Base-by-base conservation (phyloP, 345 rosid genomes). In the Eucalyptus curtisii region DNA sequence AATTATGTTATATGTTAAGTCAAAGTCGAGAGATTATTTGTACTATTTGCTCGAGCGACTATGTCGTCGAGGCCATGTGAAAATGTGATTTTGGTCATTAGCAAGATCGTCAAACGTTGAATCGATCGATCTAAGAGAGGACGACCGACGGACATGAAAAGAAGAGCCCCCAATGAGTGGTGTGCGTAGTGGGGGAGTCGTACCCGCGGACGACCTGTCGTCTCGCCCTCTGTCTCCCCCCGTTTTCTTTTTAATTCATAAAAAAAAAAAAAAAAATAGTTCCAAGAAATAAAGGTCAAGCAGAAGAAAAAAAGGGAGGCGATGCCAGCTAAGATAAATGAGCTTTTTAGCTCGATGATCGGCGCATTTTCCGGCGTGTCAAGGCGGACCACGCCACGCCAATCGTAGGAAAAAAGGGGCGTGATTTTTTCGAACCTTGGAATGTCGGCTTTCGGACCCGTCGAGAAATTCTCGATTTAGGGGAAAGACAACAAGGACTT, bases 21-120 rank as follows among this genome's bases (percentile, higher is more conserved):
- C 3, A 55, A 24, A 55, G 2, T 24, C 1, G 5, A 10, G 27
- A 10, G 3, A 10, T 55, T 10, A 55, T 22, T 55, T 0, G 30
- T 55, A 55, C 57, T 53, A 53, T 53, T 53, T 52, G 19, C 57
- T 5, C 14, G 4, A 48, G 49, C 13, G 17, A 7, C 4, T 16
- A 27, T 12, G 68, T 10, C n/a, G 7, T 25, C 7, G 19, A 11
- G 4, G 37, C 25, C 25, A 33, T 33, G 81, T 4, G 81, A 19
- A 17, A 17, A 16, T 17, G 24, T 25, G 25, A 33, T 33, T 33
- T 71, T 17, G 81, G 80, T 31, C 42, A 3, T 16, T 16, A 3
- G 10, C 2, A 37, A 37, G 42, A 40, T 20, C 84, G 84, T 20
- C 84, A 76, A 20, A 40, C 30, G 84, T 76, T 40, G 47, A 40